Evolutionary conservation across 495 filamentous ascomycete genomes (phyloP), one percentile per base, ranked within the genome.

Genomic region (Xylaria palmicola): DNA sequence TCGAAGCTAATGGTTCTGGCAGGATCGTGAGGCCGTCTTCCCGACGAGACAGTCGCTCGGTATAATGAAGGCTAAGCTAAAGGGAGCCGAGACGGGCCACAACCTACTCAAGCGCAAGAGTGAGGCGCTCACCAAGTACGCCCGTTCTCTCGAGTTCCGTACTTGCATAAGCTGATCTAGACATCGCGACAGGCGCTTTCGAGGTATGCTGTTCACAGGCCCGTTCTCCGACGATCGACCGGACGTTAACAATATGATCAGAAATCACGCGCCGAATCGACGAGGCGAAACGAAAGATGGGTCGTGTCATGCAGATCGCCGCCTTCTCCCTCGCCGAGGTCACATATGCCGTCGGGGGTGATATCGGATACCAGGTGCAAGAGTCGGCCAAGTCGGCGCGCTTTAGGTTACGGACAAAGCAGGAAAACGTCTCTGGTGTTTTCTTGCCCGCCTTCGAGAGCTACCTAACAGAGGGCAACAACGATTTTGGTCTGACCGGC

Each of bases 221-320:
- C 56, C 13, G 17, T 29, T 20, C 13, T 32, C 19, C 41, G 51
- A 6, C 51, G 34, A 24, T 56, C 60, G 30, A 43, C 39, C 37
- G n/a, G 51, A 34, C 60, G 13, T 62, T 60, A 26, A 60, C 60
- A 20, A 29, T 15, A 19, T 17, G 6, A 43, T 17, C 62, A 90
- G 94, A 98, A 70, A 99, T 99, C 68, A 97, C 94, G 55, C 83
- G 88, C 60, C 91, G 94, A 58, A 98, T 99, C 77, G 94, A 98
- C 79, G 93, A 98, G 74, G 94, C 94, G 27, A 99, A 99, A 77
- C 91, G 91, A 63, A 99, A 99, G 81, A 99, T 99, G 94, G 94
- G 94, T 43, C 87, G 94, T 12, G 95, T 99, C 13, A 98, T 99
- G 94, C 93, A 97, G 71, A 94, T 99, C 74, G 94, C 94, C 12